These are phyloP conservation scores for Mycena rosella DNA, from an alignment of 768 basidiomycete species.

Conservation along the genomic window DNA sequence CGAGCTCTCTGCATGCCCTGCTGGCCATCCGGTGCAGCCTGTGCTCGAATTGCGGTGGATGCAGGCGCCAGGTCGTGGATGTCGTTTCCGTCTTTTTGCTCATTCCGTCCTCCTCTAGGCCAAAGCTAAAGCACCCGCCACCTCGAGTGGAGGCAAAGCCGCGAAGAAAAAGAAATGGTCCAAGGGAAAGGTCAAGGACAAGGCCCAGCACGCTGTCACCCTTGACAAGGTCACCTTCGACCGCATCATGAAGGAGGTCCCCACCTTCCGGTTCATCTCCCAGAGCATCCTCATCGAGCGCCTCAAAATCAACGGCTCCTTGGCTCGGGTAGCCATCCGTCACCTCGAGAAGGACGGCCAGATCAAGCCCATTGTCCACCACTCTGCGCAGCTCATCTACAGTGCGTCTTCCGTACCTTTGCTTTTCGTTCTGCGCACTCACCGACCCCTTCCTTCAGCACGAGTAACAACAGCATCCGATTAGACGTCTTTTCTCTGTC, in stretches of 20 bases:
- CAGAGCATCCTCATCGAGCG: constrained; percentile 99
- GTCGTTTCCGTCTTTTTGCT: constrained; percentile 16
- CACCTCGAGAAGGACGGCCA: constrained; percentile 94
- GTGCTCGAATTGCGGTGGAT: constrained; percentile 21
- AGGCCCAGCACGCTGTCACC: constrained; percentile 96
- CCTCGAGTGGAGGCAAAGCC: constrained; percentile 83
- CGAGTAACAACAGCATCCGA: constrained; percentile 64
- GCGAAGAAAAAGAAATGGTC: constrained; percentile 99
- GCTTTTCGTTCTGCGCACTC: background rate
- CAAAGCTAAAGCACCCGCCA: constrained; percentile 85
- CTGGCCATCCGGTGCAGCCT: background rate
- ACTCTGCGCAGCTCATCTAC: constrained; percentile 95
- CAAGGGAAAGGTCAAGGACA: constrained; percentile 99
- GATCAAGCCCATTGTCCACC: constrained; percentile 98
- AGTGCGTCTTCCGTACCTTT: constrained; percentile 68
- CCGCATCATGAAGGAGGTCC: constrained; percentile 97
- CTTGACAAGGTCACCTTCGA: constrained; percentile 95
- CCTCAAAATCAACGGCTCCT: constrained; percentile 94
- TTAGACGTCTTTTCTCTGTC: constrained; percentile 45
- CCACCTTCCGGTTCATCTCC: constrained; percentile 98
- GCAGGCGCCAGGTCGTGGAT: constrained; percentile 2
- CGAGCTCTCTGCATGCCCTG: background rate
- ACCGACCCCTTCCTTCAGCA: constrained; percentile 46
- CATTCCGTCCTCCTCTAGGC: constrained; percentile 53
- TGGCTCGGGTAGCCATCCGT: constrained; percentile 91